A percentile compares a stretch with the other conserved stretches of the same genome.
Conservation (phyloP, 2,329 filamentous ascomycete genomes). For the Penicillium crustosum region DNA sequence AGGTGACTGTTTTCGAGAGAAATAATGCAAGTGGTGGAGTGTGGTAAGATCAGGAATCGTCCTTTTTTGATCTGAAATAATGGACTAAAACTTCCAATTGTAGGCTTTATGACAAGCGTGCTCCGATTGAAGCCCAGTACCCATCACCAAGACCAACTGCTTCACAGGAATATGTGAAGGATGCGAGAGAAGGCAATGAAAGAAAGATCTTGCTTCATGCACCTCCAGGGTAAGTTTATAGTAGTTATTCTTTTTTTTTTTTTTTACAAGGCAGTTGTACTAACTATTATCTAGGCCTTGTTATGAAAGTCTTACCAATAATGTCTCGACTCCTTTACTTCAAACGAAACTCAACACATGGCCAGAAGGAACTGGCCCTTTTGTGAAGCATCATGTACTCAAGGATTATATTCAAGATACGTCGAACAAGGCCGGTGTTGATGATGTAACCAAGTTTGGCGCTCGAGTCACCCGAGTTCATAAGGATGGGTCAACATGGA, state of each 20-base stretch:
- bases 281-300: slow-evolving; percentile 44
- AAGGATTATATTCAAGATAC: slow-evolving; percentile 63
- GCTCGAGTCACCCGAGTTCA: slow-evolving; percentile 58
- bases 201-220: slow-evolving; percentile 35
- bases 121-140: slow-evolving; percentile 51
- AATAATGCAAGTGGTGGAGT: slow-evolving; percentile 54
- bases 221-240: slow-evolving; percentile 48
- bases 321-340: slow-evolving; percentile 54
- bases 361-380: slow-evolving; percentile 60
- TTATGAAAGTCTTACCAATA: slow-evolving; percentile 55
- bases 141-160: slow-evolving; percentile 40
- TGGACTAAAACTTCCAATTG: not conserved
- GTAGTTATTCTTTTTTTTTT: not conserved
- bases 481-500: slow-evolving; percentile 54
- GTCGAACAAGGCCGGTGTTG: slow-evolving; percentile 51
- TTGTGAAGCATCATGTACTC: slow-evolving; percentile 58
- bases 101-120: slow-evolving; percentile 54
- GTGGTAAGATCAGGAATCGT: slow-evolving; percentile 46
- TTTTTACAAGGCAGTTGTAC: not conserved
- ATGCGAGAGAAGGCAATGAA: slow-evolving; percentile 20
- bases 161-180: slow-evolving; percentile 29
- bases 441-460: slow-evolving; percentile 54
- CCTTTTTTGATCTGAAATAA: not conserved
- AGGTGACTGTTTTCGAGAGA: slow-evolving; percentile 58
- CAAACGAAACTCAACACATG: slow-evolving; percentile 54